A percentile compares a stretch with the other conserved stretches of the same genome.
These are phyloP conservation scores for Hypoxylon intermedium DNA, from an alignment of 495 filamentous ascomycete genomes.

Conservation along the genomic window DNA sequence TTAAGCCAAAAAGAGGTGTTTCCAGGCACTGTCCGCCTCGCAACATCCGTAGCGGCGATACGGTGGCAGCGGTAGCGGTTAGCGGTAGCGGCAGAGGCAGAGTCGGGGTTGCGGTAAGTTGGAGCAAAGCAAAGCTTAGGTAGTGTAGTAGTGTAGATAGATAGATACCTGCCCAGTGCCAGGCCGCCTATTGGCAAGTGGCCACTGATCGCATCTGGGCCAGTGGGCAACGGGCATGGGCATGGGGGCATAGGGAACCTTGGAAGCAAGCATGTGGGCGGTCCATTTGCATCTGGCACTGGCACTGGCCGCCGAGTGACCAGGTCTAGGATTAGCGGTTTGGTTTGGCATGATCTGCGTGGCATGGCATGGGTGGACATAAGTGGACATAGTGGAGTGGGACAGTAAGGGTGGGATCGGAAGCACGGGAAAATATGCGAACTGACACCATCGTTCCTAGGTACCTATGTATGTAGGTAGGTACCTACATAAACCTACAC, in stretches of 20 bases:
- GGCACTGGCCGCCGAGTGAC: no score
- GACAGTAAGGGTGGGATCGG: slow-evolving; percentile 27
- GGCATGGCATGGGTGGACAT: slow-evolving; percentile 21
- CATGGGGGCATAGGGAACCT: not conserved
- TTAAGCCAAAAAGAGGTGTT: slow-evolving; percentile 22
- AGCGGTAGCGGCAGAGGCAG: slow-evolving; percentile 30
- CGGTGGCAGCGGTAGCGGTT: slow-evolving; percentile 33
- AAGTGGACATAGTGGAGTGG: no score
- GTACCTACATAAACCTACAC: not conserved
- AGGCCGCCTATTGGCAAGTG: no score
- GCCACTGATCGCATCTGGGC: no score
- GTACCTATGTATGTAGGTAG: not conserved
- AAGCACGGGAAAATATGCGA: slow-evolving; percentile 42
- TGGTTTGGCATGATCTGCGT: slow-evolving; percentile 39
- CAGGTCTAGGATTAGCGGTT: not conserved
- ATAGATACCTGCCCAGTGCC: not conserved
- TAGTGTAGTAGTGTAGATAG: not conserved
- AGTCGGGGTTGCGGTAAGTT: slow-evolving; percentile 33
- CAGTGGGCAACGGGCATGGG: not conserved
- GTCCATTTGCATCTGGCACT: no score
- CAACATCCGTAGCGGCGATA: slow-evolving; percentile 28
- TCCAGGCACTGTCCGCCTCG: slow-evolving; percentile 34
- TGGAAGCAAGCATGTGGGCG: slow-evolving; percentile 13
- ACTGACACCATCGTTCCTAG: slow-evolving; percentile 36
- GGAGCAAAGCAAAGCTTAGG: not conserved